Evolutionary conservation across 2,329 filamentous ascomycete genomes (phyloP), one percentile per base, ranked within the genome.

Genomic region (Trichoderma oligosporum): DNA sequence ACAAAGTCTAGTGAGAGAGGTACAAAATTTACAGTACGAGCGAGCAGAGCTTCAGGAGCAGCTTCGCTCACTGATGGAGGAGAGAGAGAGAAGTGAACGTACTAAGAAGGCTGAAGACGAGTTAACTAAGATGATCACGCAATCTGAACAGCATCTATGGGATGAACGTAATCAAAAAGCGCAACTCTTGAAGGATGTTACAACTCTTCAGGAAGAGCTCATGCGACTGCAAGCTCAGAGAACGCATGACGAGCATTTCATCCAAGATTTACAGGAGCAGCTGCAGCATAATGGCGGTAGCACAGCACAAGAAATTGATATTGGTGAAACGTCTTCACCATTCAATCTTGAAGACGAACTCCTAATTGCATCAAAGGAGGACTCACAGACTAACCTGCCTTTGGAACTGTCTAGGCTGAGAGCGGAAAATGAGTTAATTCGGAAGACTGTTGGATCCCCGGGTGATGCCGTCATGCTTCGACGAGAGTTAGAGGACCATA

Each of bases 331-430:
- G 7, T 53, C 65, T 24, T 58, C 61, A 7, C 44, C 63, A 38
- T 73, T 79, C 38, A 82, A 73, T 59, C 77, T 87, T 7, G 83
- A 85, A 67, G 80, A 85, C 59, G 84, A 87, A 67, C 74, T 87
- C 4, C 78, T 82, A 51, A 75, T 75, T 57, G 77, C 78, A 22
- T 67, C 68, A 38, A 73, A 74, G 58, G 71, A 74, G 5, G 70
- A 70, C 35, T 65, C 61, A 11, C 68, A 71, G 11, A 66, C 70
- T 9, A 75, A 74, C 53, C 70, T 81, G 47, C 74, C 76, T 9
- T 68, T 83, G 16, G 80, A 84, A 65, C 67, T 84, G 20, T 81
- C 81, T 27, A 78, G 83, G 31, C 72, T 87, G 46, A 82, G 81
- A 65, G 80, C 83, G 5, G 84, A 87, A 68, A 85, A 84, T 63